Percentiles rank a stretch among this genome's conserved stretches.
These are phyloP conservation scores for Mortierella hygrophila DNA, from an alignment of 192 early-diverging fungal genomes.

Conservation along the genomic window DNA sequence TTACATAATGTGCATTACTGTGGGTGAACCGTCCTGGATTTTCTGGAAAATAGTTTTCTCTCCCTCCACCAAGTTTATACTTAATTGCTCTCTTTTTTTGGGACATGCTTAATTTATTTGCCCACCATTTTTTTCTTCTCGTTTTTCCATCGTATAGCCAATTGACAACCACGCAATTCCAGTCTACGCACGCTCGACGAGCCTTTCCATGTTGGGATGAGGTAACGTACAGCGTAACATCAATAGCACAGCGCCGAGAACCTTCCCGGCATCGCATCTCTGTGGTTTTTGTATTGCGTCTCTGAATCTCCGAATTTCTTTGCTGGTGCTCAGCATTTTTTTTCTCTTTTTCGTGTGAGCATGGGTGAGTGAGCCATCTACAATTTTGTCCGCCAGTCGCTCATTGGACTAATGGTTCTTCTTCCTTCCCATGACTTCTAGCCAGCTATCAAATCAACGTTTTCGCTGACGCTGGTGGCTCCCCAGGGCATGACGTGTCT, in stretches of 20 bases:
- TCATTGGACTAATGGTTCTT: conserved; percentile 5
- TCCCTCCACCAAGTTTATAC: background rate
- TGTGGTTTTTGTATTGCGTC: background rate
- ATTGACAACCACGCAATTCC: conserved; percentile 96
- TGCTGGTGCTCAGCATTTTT: background rate
- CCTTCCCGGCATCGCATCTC: background rate
- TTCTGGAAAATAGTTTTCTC: background rate
- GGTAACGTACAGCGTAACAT: conserved; percentile 21
- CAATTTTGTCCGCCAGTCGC: background rate
- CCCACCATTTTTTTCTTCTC: background rate
- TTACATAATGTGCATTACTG: background rate
- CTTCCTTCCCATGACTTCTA: conserved; percentile 27
- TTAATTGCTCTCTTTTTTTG: conserved; percentile 20
- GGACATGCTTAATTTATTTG: conserved; percentile 1
- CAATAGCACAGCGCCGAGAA: conserved; percentile 1
- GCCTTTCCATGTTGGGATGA: conserved; percentile 98
- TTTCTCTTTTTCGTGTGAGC: background rate
- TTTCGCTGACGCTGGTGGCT: conserved; percentile 62
- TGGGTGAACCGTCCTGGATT: background rate
- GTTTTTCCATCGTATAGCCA: conserved; percentile 57
- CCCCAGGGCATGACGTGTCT: conserved; percentile 57
- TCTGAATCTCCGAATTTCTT: background rate
- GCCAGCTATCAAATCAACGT: conserved; percentile 70
- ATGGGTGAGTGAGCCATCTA: background rate
- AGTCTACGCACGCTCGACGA: conserved; percentile 90